Evolutionary conservation across 192 early-diverging fungal genomes (phyloP), one percentile per base, ranked within the genome.

Genomic region (Linnemannia zychae): DNA sequence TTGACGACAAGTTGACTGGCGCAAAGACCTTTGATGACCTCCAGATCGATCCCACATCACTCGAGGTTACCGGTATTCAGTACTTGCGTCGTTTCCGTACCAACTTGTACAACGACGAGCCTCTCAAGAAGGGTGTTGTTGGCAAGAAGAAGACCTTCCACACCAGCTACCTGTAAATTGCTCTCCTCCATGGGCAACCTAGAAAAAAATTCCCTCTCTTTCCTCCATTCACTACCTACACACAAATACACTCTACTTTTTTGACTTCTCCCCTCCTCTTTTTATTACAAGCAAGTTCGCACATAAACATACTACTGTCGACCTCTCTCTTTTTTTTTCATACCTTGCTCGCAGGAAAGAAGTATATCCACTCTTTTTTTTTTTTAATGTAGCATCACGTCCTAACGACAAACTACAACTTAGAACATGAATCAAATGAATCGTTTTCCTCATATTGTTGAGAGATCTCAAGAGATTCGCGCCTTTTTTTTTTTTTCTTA

Each of bases 21-120:
- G 91, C 95, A 72, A 91, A 94, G 78, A 97, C 95, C 37, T 98
- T 98, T 87, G 92, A 91, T 31, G 96, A 99, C 71, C 91, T 98
- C 47, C 93, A 94, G 50, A 94, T 99, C 78, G 88, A 94, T 78
- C 97, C 97, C 9, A 90, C 92, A 48, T 92, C 90, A 15, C 90
- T 98, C 33, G 97, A 98, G 85, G 90, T 95, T 38, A 92, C 93
- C 53, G 94, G 96, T 77, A 91, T 96, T 67, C 94, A 94, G 48
- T 98, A 95, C 88, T 91, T 96, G 70, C 91, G 94, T 86, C 90
- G 96, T 80, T 98, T 95, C 94, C 92, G 96, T 76, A 91, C 91
- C 46, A 92, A 91, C 36, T 93, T 89, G 76, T 82, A 87, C 57
- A 91, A 89, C 82, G 92, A 93, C 79, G 71, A 89, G 78, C 90